phyloP scores from a whole-genome alignment of 345 rosid species.

The Dovyalis caffra region DNA sequence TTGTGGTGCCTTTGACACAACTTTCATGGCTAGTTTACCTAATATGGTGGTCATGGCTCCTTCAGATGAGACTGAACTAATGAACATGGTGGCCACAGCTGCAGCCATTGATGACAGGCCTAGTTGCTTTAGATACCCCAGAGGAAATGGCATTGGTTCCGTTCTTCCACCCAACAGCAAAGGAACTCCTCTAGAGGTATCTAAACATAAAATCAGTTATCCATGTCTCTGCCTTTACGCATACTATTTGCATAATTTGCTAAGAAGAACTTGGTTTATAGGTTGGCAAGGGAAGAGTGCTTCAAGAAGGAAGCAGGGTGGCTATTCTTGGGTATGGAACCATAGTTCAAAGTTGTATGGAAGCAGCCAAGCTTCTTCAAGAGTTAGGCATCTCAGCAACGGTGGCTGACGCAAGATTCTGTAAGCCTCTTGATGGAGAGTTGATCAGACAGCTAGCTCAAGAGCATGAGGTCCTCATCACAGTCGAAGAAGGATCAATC shows the following conservation, averaged over 20 bases:
- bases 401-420: conserved; percentile 54
- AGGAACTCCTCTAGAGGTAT: conserved; percentile 48
- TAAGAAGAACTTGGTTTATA: conserved; percentile 1
- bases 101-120: conserved; percentile 52
- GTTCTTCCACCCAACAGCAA: conserved; percentile 41
- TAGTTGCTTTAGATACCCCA: conserved; percentile 51
- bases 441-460: conserved; percentile 30
- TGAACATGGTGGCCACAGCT: conserved; percentile 59
- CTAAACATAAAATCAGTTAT: background rate
- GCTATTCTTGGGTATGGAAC: conserved; percentile 50
- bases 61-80: conserved; percentile 46
- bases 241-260: background rate
- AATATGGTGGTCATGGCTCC: conserved; percentile 70
- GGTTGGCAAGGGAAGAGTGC: conserved; percentile 50
- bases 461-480: conserved; percentile 45
- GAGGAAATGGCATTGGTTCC: conserved; percentile 49
- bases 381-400: conserved; percentile 28
- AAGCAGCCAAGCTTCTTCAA: conserved; percentile 37
- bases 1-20: conserved; percentile 51
- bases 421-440: conserved; percentile 46
- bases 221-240: background rate
- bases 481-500: conserved; percentile 52
- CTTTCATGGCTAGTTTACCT: conserved; percentile 55
- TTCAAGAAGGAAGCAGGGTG: conserved; percentile 39
- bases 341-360: conserved; percentile 39